A percentile compares a stretch with the other conserved stretches of the same genome.
Evolutionary conservation across 768 basidiomycete species (phyloP).

Genomic region (Mycena vulgaris): DNA sequence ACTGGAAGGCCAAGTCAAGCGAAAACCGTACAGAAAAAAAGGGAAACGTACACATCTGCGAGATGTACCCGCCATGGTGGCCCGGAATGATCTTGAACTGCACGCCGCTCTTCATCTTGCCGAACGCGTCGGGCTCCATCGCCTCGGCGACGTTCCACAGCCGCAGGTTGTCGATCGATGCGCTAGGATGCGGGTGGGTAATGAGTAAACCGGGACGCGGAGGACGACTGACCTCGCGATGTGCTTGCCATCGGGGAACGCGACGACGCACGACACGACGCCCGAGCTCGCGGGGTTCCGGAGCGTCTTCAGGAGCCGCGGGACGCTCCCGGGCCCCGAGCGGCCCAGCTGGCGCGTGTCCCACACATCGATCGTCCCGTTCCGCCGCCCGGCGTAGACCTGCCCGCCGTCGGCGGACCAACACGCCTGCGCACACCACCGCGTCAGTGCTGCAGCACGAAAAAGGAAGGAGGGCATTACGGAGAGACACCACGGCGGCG

Average conservation of each 20-base stretch:
- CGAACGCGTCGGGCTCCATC: conserved; percentile 74
- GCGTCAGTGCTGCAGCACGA: not conserved
- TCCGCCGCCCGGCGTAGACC: conserved; percentile 92
- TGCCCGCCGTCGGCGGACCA: conserved; percentile 93
- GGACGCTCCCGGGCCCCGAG: conserved; percentile 73
- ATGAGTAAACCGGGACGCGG: conserved; percentile 26
- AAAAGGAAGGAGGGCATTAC: conserved; percentile 48
- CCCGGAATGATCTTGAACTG: conserved; percentile 97
- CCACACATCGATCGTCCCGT: conserved; percentile 94
- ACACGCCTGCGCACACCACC: conserved; percentile 80
- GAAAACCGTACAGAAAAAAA: not conserved
- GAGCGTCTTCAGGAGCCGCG: conserved; percentile 84
- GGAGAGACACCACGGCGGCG: conserved; percentile 96
- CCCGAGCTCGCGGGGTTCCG: conserved; percentile 92
- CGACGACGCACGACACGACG: conserved; percentile 91
- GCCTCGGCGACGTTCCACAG: conserved; percentile 93
- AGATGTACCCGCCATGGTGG: conserved; percentile 95
- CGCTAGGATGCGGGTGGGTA: conserved; percentile 67
- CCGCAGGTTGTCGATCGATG: conserved; percentile 93
- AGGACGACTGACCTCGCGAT: conserved; percentile 81
- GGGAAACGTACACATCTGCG: conserved; percentile 85
- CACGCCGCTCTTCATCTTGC: conserved; percentile 76
- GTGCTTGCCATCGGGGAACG: conserved; percentile 94
- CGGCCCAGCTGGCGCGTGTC: conserved; percentile 89
- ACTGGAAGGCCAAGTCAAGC: not conserved